Conservation (phyloP, 371 early-diverging fungal genomes). For the Apophysomyces elegans region DNA sequence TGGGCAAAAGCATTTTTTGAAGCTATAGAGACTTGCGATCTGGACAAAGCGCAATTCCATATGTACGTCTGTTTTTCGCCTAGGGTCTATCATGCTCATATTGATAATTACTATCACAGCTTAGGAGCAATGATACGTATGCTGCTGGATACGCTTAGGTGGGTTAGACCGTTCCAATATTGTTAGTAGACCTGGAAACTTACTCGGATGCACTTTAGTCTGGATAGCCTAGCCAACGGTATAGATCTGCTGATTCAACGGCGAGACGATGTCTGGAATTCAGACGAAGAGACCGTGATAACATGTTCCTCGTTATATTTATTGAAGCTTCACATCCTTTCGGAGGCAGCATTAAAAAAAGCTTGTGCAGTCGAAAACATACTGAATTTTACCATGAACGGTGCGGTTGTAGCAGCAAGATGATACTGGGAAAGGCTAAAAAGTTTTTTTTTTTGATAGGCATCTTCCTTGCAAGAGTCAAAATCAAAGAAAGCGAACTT, state of each 20-base stretch:
- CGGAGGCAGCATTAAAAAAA: background rate
- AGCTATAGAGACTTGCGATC: background rate
- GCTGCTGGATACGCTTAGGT: background rate
- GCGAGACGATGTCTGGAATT: background rate
- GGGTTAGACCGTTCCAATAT: background rate
- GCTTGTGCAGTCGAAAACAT: background rate
- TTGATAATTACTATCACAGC: background rate
- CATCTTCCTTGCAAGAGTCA: background rate
- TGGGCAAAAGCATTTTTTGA: background rate
- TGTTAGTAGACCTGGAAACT: background rate
- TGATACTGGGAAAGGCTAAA: background rate
- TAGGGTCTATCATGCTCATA: no score
- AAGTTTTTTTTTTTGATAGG: background rate
- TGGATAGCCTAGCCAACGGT: background rate
- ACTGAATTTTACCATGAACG: background rate
- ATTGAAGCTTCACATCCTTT: background rate
- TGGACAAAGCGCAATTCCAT: background rate
- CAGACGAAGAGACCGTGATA: background rate
- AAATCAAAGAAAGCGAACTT: background rate
- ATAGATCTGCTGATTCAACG: background rate
- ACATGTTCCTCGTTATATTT: background rate
- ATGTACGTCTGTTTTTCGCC: background rate
- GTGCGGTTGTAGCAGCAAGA: background rate
- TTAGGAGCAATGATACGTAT: background rate
- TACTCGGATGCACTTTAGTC: background rate